Conservation (phyloP, 2,329 filamentous ascomycete species). For the Colletotrichum lini region DNA sequence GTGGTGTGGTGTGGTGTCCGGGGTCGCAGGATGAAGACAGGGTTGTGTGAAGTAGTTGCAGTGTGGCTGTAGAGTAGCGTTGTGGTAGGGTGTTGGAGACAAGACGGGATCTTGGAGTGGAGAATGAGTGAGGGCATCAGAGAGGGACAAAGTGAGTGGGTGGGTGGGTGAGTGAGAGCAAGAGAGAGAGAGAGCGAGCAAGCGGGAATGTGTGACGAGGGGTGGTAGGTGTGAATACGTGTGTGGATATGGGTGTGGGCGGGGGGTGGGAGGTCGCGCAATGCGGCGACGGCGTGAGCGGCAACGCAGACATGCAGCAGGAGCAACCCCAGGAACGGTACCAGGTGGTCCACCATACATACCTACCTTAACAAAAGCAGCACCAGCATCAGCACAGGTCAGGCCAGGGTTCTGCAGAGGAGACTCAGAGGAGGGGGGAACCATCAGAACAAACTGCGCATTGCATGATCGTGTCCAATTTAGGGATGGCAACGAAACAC, state of each 20-base stretch:
- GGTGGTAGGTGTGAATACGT: conserved; percentile 15
- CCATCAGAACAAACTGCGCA: background rate
- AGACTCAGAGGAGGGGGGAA: background rate
- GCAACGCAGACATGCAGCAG: conserved; percentile 21
- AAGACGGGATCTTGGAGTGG: conserved; percentile 17
- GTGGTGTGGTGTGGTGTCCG: conserved; percentile 2
- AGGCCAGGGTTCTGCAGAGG: background rate
- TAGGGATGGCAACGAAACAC: conserved; percentile 1
- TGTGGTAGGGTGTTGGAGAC: conserved; percentile 30
- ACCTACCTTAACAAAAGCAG: background rate
- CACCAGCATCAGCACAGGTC: conserved; percentile 13
- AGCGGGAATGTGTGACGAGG: background rate
- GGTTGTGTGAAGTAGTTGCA: conserved; percentile 26
- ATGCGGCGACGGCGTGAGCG: conserved; percentile 40
- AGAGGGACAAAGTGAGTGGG: background rate
- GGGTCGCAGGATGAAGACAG: conserved; percentile 15
- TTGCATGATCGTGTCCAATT: background rate
- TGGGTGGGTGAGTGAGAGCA: background rate
- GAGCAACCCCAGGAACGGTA: conserved; percentile 4
- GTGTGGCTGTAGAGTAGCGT: conserved; percentile 24
- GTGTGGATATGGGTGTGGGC: conserved; percentile 29
- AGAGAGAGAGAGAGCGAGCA: background rate
- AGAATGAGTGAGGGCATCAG: conserved; percentile 8
- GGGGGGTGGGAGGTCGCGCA: conserved; percentile 38
- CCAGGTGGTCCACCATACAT: background rate